Percentiles rank a stretch among this genome's conserved stretches.
Conservation (phyloP, 495 filamentous ascomycete species). For the Neurospora sp. region DNA sequence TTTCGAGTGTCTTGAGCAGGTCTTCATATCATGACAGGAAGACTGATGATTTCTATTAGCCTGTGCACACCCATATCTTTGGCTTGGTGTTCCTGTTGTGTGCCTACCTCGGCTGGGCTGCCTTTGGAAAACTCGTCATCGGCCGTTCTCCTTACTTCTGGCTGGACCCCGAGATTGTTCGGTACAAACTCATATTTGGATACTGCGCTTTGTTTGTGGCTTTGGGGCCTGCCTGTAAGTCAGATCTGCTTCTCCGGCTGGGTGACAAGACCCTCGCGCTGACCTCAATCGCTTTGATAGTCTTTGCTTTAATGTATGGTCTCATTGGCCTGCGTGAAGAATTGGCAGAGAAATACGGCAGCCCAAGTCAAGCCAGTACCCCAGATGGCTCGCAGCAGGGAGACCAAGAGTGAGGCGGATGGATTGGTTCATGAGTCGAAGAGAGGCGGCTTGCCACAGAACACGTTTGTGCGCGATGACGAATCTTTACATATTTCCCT, state of each 20-base stretch:
- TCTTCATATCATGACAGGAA: not conserved
- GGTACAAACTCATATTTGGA: conserved; percentile 24
- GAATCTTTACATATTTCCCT: not conserved
- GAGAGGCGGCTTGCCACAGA: not conserved
- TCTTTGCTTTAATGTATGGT: conserved; percentile 33
- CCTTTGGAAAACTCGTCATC: conserved; percentile 34
- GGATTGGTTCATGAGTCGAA: not conserved
- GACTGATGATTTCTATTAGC: conserved; percentile 15
- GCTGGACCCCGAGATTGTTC: conserved; percentile 29
- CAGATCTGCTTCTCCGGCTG: not conserved
- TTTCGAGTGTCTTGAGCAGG: not conserved
- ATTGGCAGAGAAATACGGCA: conserved; percentile 16
- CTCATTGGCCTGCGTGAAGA: conserved; percentile 34
- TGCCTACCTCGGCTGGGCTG: conserved; percentile 38
- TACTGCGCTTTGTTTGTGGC: conserved; percentile 26
- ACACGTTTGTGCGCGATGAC: not conserved
- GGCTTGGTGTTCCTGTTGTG: conserved; percentile 26
- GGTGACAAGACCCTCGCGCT: not conserved
- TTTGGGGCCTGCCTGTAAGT: conserved; percentile 27
- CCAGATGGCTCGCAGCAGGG: not conserved
- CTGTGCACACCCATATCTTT: conserved; percentile 25
- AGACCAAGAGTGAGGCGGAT: not conserved
- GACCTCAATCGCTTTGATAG: conserved; percentile 11
- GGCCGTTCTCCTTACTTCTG: conserved; percentile 39
- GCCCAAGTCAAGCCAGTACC: not conserved